Evolutionary conservation across 352 stramenopile genomes (phyloP), one percentile per base, ranked within the genome.

Genomic region (Pythium guiyangense): DNA sequence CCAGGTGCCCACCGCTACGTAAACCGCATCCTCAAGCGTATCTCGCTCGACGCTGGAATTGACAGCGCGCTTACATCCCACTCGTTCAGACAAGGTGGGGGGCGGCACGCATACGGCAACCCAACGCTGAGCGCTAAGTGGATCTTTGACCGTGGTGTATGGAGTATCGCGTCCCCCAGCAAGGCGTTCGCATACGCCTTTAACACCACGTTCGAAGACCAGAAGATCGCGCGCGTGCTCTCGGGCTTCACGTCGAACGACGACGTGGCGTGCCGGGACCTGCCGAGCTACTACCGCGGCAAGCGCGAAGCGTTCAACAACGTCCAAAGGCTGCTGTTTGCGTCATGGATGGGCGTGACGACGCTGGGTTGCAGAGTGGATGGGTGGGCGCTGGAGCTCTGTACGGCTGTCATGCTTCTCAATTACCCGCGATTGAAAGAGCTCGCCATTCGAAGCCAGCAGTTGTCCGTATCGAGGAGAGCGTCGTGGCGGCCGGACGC

Each of bases 191-290:
- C n/a, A n/a, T n/a, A n/a, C n/a, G n/a, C n/a, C n/a, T n/a, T n/a
- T n/a, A n/a, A n/a, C n/a, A 57, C 54, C 0, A 57, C 78, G 39
- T 51, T 69, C n/a, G 63, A 60, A 0, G 70, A 77, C 2, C n/a
- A n/a, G n/a, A n/a, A n/a, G n/a, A n/a, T n/a, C n/a, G n/a, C n/a
- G n/a, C n/a, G n/a, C n/a, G n/a, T n/a, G n/a, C n/a, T n/a, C n/a
- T n/a, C n/a, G n/a, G n/a, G n/a, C n/a, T 57, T 37, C n/a, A 46
- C 44, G 29, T 18, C 20, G 20, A 49, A 31, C n/a, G n/a, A 15
- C 10, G n/a, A n/a, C n/a, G n/a, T n/a, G n/a, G n/a, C n/a, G n/a
- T n/a, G n/a, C n/a, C n/a, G n/a, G 18, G 45, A 49, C 45, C 14
- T 49, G 45, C 12, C 3, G 4, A 12, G 2, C 45, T 49, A 34